These are phyloP conservation scores for Ambrosia artemisiifolia DNA, from an alignment of 129 eudicot genomes.

Conservation along the genomic window DNA sequence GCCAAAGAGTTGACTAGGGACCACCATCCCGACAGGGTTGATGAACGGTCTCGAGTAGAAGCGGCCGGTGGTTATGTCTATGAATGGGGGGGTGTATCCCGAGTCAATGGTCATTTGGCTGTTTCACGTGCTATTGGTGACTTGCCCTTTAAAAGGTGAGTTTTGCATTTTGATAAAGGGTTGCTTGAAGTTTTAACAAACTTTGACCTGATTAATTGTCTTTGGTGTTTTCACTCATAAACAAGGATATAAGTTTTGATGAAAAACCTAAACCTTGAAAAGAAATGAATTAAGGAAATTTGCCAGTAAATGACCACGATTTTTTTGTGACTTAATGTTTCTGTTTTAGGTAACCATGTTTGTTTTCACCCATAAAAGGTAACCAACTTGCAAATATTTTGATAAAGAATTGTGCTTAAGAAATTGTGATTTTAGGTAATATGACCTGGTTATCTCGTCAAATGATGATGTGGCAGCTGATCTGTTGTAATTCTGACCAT, in stretches of 20 bases:
- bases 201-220: neutral
- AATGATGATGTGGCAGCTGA: neutral
- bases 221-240: neutral
- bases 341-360: neutral
- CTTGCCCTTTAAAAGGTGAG: slow-evolving; percentile 75
- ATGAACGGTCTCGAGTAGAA: slow-evolving; percentile 87
- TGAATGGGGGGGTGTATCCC: slow-evolving; percentile 87
- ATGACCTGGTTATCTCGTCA: neutral
- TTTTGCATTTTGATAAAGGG: neutral
- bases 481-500: neutral
- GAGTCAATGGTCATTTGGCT: slow-evolving; percentile 93
- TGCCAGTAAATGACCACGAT: neutral
- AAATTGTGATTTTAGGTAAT: neutral
- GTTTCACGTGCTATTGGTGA: slow-evolving; percentile 97
- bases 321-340: neutral
- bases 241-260: neutral
- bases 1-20: slow-evolving; percentile 85
- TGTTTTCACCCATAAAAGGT: slow-evolving; percentile 4
- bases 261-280: neutral
- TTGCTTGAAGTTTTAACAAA: neutral
- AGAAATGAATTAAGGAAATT: neutral
- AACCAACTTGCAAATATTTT: neutral
- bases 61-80: slow-evolving; percentile 82
- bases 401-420: neutral
- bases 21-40: slow-evolving; percentile 97